Percentiles rank a stretch among this genome's conserved stretches.
Conservation (phyloP, 352 stramenopile genomes). For the Paralagenidium karlingii region DNA sequence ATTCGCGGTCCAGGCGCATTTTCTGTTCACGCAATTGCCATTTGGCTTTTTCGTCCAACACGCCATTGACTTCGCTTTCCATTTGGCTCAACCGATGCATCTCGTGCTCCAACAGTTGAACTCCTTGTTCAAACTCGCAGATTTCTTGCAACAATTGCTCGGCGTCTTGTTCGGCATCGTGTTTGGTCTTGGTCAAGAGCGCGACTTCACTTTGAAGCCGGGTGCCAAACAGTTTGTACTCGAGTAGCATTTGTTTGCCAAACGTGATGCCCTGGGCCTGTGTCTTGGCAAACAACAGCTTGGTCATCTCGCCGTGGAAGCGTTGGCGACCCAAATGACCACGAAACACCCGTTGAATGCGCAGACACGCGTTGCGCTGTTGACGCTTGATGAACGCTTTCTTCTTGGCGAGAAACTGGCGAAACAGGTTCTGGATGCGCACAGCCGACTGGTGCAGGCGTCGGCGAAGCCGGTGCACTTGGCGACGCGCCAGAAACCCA, state of each 20-base stretch:
- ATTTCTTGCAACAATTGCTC: conserved; percentile 88
- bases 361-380: conserved; percentile 42
- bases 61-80: conserved; percentile 72
- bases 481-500: conserved; percentile 48
- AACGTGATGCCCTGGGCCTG: conserved; percentile 92
- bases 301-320: conserved; percentile 81
- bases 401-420: conserved; percentile 40
- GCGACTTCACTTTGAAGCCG: conserved; percentile 90
- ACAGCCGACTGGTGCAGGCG: conserved; percentile 40
- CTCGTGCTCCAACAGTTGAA: conserved; percentile 84
- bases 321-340: conserved; percentile 74
- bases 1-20: conserved; percentile 90
- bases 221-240: conserved; percentile 92
- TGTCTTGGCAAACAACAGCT: conserved; percentile 89
- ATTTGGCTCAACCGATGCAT: conserved; percentile 87
- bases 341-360: conserved; percentile 84
- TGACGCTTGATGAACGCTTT: conserved; percentile 31
- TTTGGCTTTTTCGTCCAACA: conserved; percentile 77
- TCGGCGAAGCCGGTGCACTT: conserved; percentile 36
- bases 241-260: conserved; percentile 90
- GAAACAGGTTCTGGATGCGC: conserved; percentile 71
- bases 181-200: conserved; percentile 84
- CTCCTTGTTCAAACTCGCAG: conserved; percentile 87
- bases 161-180: conserved; percentile 77
- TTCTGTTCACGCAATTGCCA: conserved; percentile 88